These are phyloP conservation scores for Neopestalotiopsis clavispora DNA, from an alignment of 2,329 filamentous ascomycete species.

Conservation along the genomic window DNA sequence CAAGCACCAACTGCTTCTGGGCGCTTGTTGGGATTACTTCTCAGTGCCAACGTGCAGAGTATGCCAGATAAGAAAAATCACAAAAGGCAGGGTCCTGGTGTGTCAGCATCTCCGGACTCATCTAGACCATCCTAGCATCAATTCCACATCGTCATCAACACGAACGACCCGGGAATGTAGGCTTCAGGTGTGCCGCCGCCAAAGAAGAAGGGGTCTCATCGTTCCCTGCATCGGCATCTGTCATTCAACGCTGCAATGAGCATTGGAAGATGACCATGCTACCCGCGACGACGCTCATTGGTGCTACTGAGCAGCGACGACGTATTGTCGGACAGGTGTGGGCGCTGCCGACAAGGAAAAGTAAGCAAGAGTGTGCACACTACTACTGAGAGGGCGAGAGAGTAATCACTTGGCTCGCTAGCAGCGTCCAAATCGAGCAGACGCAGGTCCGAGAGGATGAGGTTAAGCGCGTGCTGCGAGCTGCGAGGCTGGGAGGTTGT, in stretches of 20 bases:
- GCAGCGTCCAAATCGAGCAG: conserved; percentile 33
- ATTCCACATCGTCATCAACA: not conserved
- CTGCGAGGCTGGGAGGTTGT: conserved; percentile 23
- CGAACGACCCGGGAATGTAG: not conserved
- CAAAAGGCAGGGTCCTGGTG: not conserved
- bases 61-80: not conserved
- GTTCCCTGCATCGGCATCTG: conserved; percentile 4
- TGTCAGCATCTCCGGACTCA: conserved; percentile 6
- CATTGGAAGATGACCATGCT: not conserved
- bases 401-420: conserved; percentile 13
- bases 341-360: not conserved
- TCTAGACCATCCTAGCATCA: conserved; percentile 1
- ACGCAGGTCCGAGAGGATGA: conserved; percentile 48
- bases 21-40: not conserved
- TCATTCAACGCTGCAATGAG: not conserved
- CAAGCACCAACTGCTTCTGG: conserved; percentile 1
- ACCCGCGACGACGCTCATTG: not conserved
- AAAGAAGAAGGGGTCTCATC: not conserved
- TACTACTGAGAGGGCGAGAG: not conserved
- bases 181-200: not conserved
- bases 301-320: not conserved
- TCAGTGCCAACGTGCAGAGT: not conserved
- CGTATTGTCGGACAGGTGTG: not conserved
- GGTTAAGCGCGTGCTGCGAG: conserved; percentile 40
- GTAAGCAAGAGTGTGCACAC: conserved; percentile 1